A percentile compares a stretch with the other conserved stretches of the same genome.
Evolutionary conservation across 129 eudicot species (phyloP).

Genomic region (Escallonia rubra): DNA sequence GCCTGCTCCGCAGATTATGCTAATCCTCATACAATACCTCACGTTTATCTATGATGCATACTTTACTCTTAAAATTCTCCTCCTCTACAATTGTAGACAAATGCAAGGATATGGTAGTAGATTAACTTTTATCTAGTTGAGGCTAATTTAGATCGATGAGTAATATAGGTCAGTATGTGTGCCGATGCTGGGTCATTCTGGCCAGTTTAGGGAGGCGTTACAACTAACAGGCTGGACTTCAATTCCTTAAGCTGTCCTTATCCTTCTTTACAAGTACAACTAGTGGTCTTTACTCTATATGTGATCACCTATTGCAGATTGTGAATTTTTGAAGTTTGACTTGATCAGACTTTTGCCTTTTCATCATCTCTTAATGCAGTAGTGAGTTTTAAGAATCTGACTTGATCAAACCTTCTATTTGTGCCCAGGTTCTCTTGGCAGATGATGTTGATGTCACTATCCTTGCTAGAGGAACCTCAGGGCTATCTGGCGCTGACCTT

Average conservation of each 20-base stretch:
- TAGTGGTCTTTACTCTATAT: too few relatives aligned
- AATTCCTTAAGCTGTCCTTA: too few relatives aligned
- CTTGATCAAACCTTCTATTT: not conserved
- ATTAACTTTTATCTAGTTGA: too few relatives aligned
- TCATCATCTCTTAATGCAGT: not conserved
- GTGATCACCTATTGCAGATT: too few relatives aligned
- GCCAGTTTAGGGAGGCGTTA: too few relatives aligned
- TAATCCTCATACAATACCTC: not conserved
- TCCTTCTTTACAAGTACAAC: too few relatives aligned
- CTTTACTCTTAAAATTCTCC: not conserved
- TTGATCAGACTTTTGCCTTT: not conserved
- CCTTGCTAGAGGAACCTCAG: slow-evolving; percentile 88
- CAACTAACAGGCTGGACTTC: not conserved
- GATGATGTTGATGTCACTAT: slow-evolving; percentile 73
- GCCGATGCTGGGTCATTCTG: too few relatives aligned
- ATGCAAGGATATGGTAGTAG: not conserved
- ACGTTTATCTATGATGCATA: not conserved
- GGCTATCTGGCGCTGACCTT: slow-evolving; percentile 91
- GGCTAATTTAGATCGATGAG: too few relatives aligned
- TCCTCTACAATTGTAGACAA: too few relatives aligned
- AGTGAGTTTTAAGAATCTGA: not conserved
- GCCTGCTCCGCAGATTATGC: not conserved
- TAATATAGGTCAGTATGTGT: too few relatives aligned
- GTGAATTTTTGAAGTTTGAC: not conserved
- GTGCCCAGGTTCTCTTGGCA: slow-evolving; percentile 58